Evolutionary conservation across 306 rosid species (phyloP), one percentile per base, ranked within the genome.

Genomic region (Mucuna pruriens): DNA sequence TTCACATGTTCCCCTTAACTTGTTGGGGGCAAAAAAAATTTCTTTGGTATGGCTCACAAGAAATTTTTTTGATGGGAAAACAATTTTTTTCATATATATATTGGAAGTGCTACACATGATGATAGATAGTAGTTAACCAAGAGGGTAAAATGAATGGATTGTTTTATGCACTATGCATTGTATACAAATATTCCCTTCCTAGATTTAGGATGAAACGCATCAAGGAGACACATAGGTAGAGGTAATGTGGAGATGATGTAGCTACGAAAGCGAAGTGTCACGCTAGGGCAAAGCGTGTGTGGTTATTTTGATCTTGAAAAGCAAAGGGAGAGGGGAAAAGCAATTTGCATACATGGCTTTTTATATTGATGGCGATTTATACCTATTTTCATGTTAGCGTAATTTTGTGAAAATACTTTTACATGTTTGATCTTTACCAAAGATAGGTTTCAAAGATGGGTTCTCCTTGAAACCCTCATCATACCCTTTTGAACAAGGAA

Each of bases 401-500:
- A 78, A 42, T 55, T 12, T n/a, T 22, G 17, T 45, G 61, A 38
- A 61, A 44, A 65, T 65, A 23, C 9, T 44, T 40, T 49, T 20
- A 64, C 19, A 29, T 58, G 38, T 73, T 71, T 78, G 77, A 61
- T 82, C 22, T 76, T 61, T 76, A 34, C 80, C 74, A 68, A 79
- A 81, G 49, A 83, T 46, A 71, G 71, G 55, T 80, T 34, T 49
- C 15, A 39, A 66, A 73, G 23, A 64, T 49, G 70, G 60, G 42
- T 71, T 48, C 9, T 68, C 61, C 51, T 49, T 79, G 52, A 16
- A 25, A 0, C 60, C 70, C 83, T 84, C 87, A 89, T 90, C 78
- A 92, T 92, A 72, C 74, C 58, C 46, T 74, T 85, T 90, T 86
- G 92, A 87, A 91, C 70, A 78, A 75, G 72, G 76, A 68, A 73